Conservation (phyloP, 2,329 filamentous ascomycete species). For the Apiospora hydei region DNA sequence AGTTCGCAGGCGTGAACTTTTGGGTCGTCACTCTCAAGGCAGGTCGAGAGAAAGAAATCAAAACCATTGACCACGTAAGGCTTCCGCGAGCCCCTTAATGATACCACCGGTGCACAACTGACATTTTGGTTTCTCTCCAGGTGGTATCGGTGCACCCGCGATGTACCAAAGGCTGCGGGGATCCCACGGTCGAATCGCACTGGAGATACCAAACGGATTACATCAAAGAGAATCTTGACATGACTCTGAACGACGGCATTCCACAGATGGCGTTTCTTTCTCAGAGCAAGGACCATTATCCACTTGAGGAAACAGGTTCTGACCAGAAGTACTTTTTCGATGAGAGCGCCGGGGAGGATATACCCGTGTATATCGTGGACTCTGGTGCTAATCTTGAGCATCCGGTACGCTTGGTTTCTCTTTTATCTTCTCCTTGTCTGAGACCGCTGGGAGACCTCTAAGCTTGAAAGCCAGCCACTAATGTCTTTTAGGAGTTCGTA, state of each 20-base stretch:
- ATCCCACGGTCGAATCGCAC: not conserved
- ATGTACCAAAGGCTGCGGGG: not conserved
- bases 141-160: not conserved
- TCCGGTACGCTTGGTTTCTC: no score
- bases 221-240: rapidly evolving
- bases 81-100: no score
- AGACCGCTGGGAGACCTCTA: no score
- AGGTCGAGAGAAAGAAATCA: not conserved
- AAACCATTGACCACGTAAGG: not conserved
- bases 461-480: no score
- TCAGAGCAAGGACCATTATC: no score
- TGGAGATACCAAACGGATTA: not conserved
- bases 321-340: not conserved
- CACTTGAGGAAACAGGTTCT: no score
- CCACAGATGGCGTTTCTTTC: slow-evolving; percentile 1
- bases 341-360: not conserved
- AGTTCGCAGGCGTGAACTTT: not conserved
- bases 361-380: not conserved
- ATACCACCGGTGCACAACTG: no score
- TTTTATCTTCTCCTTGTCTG: no score
- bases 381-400: not conserved
- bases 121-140: no score
- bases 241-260: not conserved
- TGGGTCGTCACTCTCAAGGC: not conserved
- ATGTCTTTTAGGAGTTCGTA: no score